Evolutionary conservation across 108 stramenopile genomes (phyloP).

Genomic region (Skeletonema potamos): DNA sequence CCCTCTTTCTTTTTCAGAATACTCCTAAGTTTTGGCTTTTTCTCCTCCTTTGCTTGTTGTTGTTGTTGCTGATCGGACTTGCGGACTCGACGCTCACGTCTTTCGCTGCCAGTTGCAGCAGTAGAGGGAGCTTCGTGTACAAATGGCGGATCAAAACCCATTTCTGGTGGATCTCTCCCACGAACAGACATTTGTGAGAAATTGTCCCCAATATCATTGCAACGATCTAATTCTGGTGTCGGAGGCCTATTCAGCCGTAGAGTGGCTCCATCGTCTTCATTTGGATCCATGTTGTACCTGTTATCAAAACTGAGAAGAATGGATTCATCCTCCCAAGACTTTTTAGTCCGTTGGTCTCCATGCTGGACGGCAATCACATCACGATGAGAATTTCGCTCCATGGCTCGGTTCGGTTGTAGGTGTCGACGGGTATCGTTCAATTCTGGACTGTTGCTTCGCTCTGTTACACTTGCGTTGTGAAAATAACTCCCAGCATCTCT

Average conservation of each 20-base stretch:
- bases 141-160: constrained; percentile 19
- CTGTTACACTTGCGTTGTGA: neutral
- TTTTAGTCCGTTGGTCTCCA: neutral
- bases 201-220: neutral
- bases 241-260: neutral
- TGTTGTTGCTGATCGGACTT: neutral
- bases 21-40: constrained; percentile 8
- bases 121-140: neutral
- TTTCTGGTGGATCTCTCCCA: constrained; percentile 12
- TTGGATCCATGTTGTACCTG: neutral
- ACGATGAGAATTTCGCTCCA: neutral
- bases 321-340: neutral
- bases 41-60: neutral
- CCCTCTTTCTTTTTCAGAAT: constrained; percentile 23
- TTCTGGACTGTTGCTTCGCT: constrained; percentile 4
- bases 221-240: constrained; percentile 1
- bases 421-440: neutral
- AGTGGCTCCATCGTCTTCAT: neutral
- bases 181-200: constrained; percentile 10
- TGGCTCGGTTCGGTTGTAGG: neutral
- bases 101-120: neutral
- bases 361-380: neutral
- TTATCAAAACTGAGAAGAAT: neutral
- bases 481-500: too few relatives aligned
- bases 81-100: constrained; percentile 1